Evolutionary conservation across 192 early-diverging fungal species (phyloP), one percentile per base, ranked within the genome.

Genomic region (Backusella morwellensis): DNA sequence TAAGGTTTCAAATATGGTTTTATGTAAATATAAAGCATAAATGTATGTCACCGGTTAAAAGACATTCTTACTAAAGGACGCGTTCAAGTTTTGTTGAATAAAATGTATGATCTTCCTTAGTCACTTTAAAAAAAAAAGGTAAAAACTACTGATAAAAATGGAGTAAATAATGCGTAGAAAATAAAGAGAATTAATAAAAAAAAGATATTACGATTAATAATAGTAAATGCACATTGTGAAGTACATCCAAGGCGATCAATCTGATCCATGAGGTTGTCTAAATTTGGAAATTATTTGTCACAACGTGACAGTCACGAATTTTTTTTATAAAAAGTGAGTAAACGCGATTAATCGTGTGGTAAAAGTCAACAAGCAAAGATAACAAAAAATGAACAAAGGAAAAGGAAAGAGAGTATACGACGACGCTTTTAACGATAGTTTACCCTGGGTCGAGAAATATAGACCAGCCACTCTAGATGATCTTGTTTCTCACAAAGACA

Each of bases 401-500:
- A 83, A 83, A 66, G 75, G 75, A 19, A 83, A 83, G 35, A 47
- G 70, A 26, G 17, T 59, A 3, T 26, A 75, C 7, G 5, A 23
- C 2, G 74, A 40, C 2, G 73, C 38, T 1, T 21, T 78, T 11
- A 36, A 50, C 12, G 78, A 83, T 19, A 77, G 68, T 42, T 50
- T 83, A n/a, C 82, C 82, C 47, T 81, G 80, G 97, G 95, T 99
- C 4, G 98, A 99, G 82, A 99, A 99, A 78, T 99, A 99, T 81
- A 88, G 98, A 66, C 98, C 97, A 9, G 78, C 85, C 0, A 84
- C 86, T n/a, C 83, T 99, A n/a, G 90, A 92, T 67, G 97, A 99
- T 52, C 87, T 99, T 56, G 95, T 99, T 36, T 95, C 97, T 23
- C 97, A 98, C 76, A 76, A 92, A 72, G 93, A 98, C 81, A 97